Conservation (phyloP, 2,329 filamentous ascomycete genomes). For the Cucurbitaria berberidis region DNA sequence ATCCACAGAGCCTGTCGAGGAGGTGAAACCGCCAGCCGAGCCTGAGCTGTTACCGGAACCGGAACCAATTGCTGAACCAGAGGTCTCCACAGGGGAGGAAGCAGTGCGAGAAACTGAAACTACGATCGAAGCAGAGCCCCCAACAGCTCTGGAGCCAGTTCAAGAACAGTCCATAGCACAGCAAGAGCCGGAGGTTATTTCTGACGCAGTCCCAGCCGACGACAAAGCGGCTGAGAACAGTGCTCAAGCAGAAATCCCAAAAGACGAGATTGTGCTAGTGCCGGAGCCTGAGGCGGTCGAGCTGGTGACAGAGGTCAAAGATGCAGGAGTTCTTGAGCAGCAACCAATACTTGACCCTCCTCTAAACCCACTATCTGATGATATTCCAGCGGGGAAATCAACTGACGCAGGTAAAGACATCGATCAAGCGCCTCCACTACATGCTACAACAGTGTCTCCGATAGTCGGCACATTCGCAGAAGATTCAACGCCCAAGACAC, state of each 20-base stretch:
- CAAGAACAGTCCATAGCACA: no score
- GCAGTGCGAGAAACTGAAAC: background rate
- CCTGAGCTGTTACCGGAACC: background rate
- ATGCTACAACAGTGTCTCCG: background rate
- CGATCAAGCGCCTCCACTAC: background rate
- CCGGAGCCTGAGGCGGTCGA: background rate
- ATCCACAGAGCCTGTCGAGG: background rate
- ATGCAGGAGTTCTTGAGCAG: background rate
- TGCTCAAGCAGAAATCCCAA: background rate
- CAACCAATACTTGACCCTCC: background rate
- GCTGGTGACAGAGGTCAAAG: background rate
- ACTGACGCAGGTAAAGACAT: conserved; percentile 2
- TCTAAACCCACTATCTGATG: background rate
- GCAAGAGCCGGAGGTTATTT: background rate
- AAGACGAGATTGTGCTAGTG: background rate
- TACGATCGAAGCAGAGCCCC: background rate
- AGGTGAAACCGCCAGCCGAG: background rate
- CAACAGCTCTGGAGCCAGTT: background rate
- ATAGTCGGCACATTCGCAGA: background rate
- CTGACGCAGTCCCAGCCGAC: background rate
- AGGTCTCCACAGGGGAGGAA: background rate
- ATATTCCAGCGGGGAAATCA: conserved; percentile 1
- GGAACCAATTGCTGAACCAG: background rate
- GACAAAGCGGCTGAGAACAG: background rate
- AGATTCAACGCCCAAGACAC: conserved; percentile 17